These are phyloP conservation scores for Tricholoma bakamatsutake DNA, from an alignment of 768 basidiomycete species.

Conservation along the genomic window DNA sequence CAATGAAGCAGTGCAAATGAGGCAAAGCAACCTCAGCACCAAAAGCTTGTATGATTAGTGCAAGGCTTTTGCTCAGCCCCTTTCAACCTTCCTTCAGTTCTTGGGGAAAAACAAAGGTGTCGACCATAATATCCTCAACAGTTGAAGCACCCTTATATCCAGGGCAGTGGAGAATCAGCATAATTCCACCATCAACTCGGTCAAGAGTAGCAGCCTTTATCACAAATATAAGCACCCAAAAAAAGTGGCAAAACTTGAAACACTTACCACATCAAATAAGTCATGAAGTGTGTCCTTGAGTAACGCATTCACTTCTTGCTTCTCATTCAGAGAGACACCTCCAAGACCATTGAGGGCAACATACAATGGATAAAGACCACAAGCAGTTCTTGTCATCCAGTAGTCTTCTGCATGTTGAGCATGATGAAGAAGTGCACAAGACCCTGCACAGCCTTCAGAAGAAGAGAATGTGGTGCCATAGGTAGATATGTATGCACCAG, in stretches of 20 bases:
- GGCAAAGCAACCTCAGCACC: conserved; percentile 8
- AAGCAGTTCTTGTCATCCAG: neutral
- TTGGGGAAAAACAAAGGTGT: conserved; percentile 3
- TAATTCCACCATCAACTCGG: conserved; percentile 6
- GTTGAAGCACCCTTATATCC: neutral
- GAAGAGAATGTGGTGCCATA: neutral
- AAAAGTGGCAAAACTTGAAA: neutral
- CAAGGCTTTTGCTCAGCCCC: neutral
- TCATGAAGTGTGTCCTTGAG: neutral
- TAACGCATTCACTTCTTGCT: neutral
- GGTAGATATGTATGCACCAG: neutral
- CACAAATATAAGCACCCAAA: neutral
- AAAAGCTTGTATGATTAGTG: conserved; percentile 9
- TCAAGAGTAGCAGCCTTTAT: conserved; percentile 3
- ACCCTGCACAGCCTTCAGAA: neutral
- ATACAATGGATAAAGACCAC: conserved; percentile 3
- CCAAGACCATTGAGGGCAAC: neutral
- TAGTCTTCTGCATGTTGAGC: neutral
- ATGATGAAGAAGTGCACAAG: neutral
- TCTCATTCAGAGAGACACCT: neutral
- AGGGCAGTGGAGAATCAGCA: neutral
- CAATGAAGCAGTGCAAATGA: conserved; percentile 6
- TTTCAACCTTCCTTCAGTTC: conserved; percentile 1
- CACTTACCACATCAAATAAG: conserved; percentile 1
- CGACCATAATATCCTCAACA: neutral